phyloP scores from a whole-genome alignment of 2,329 filamentous ascomycete genomes.

The Allantophomopsis cytisporea region DNA sequence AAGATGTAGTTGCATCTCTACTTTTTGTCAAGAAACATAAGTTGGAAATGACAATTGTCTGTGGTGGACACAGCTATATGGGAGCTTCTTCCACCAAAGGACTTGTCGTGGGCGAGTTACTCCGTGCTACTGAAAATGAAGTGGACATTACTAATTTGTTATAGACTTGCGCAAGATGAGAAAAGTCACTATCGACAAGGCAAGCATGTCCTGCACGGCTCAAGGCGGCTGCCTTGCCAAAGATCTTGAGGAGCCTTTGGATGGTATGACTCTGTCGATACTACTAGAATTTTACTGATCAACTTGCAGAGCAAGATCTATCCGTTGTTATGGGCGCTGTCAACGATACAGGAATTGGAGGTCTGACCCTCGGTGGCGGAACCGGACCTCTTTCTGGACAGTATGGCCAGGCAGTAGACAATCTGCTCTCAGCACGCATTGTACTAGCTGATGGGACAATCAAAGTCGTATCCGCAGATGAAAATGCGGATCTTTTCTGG shows the following conservation, averaged over 20 bases:
- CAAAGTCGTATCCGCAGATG: constrained; percentile 25
- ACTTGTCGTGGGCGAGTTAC: constrained; percentile 4
- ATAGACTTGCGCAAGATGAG: constrained; percentile 6
- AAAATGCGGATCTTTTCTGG: constrained; percentile 34
- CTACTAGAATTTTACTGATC: no score
- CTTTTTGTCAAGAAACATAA: constrained; percentile 3
- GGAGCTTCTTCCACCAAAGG: constrained; percentile 4
- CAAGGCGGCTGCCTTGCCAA: constrained; percentile 6
- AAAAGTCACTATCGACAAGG: constrained; percentile 4
- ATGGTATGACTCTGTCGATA: neutral
- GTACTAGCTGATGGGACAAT: constrained; percentile 34
- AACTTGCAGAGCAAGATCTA: constrained; percentile 1
- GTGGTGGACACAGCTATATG: constrained; percentile 5
- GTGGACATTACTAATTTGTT: neutral
- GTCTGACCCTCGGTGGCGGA: neutral
- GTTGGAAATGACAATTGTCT: constrained; percentile 3
- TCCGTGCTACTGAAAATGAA: neutral
- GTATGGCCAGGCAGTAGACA: neutral
- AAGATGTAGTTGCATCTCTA: constrained; percentile 5
- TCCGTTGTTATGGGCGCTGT: constrained; percentile 4
- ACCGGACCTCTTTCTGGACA: neutral
- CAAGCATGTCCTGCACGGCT: constrained; percentile 3
- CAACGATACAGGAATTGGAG: constrained; percentile 4
- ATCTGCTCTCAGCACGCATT: constrained; percentile 13
- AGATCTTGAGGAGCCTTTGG: constrained; percentile 4